Evolutionary conservation across 164 flowering plant genomes (phyloP).

Genomic region (Macadamia integrifolia): DNA sequence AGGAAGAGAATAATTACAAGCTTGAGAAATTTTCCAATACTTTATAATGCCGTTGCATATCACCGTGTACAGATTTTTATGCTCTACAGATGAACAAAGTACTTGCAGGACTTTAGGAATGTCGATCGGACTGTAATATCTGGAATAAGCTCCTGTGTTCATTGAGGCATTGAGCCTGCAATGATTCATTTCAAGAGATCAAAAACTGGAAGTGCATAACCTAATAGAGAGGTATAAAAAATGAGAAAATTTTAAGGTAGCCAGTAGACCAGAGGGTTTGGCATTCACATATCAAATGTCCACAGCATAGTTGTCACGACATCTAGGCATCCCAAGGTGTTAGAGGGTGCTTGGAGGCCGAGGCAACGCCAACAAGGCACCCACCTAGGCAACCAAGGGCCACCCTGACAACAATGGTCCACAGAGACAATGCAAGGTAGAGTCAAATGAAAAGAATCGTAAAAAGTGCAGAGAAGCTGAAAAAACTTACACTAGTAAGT

Average conservation of each 20-base stretch:
- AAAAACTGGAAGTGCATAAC: constrained; percentile 2
- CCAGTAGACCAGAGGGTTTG: too few species aligned
- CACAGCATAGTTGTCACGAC: too few species aligned
- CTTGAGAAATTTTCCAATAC: constrained; percentile 60
- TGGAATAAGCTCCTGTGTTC: constrained; percentile 27
- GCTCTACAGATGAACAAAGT: constrained; percentile 45
- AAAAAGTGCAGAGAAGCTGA: neutral
- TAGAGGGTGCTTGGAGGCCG: too few species aligned
- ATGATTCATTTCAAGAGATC: constrained; percentile 10
- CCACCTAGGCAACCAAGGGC: too few species aligned
- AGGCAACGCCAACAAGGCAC: too few species aligned
- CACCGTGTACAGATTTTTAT: constrained; percentile 39
- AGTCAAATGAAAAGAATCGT: neutral
- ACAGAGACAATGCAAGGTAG: too few species aligned
- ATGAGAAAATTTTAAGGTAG: neutral
- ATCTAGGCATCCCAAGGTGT: too few species aligned
- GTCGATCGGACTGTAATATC: constrained; percentile 68
- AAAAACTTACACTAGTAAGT: constrained; percentile 85
- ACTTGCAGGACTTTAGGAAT: constrained; percentile 49
- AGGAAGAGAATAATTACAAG: constrained; percentile 13
- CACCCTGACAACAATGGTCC: too few species aligned
- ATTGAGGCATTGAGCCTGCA: constrained; percentile 57
- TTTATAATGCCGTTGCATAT: constrained; percentile 58
- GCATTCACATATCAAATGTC: too few species aligned
- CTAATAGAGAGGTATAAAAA: neutral